Base-by-base conservation (phyloP, 352 stramenopile species). In the Nothophytophthora sp. region DNA sequence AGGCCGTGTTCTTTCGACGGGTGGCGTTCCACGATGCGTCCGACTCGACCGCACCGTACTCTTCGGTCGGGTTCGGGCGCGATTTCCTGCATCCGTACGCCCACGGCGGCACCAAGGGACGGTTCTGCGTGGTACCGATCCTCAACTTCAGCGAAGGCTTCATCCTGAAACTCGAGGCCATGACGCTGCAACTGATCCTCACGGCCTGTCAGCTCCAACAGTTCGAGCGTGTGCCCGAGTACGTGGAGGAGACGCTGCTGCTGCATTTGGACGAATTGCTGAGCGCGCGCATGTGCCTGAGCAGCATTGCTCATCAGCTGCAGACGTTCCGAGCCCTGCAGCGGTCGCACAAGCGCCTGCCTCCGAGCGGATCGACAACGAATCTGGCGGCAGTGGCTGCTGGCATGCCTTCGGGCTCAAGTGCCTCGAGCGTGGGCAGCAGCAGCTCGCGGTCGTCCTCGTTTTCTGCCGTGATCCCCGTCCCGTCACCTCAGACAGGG, bases 81-180 rank as follows among this genome's bases (percentile, higher is more conserved):
- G 56, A 67, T 23, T 70, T 74, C 23, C 55, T 53, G 10, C 57
- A 63, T 40, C 55, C 51, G 3, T 58, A 62, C n/a, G 41, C 38
- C 1, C 54, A 61, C 49, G 53, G 56, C 37, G 22, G 41, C 18
- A 55, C 61, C 34, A 74, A 63, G 12, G 70, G 67, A 1, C 66
- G 66, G 9, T 93, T 87, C 42, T 90, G 68, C 20, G 62, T 93
- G 32, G 78, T 93, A 8, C 82, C 82, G 12, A 88, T 93, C 25
- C 41, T 93, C 18, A 93, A 93, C 49, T 93, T 93, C 47, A 82
- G 74, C n/a, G 78, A 90, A 52, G 63, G 72, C 10, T 85, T 90
- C 34, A 90, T 91, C 18, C 40, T 78, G 36, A 77, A 77, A 24
- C 64, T 93, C 11, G 80, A 93, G 45, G 42, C 46, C 1, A 77